phyloP scores from a whole-genome alignment of 805 yeast species.

The Dipodascus albidus region DNA sequence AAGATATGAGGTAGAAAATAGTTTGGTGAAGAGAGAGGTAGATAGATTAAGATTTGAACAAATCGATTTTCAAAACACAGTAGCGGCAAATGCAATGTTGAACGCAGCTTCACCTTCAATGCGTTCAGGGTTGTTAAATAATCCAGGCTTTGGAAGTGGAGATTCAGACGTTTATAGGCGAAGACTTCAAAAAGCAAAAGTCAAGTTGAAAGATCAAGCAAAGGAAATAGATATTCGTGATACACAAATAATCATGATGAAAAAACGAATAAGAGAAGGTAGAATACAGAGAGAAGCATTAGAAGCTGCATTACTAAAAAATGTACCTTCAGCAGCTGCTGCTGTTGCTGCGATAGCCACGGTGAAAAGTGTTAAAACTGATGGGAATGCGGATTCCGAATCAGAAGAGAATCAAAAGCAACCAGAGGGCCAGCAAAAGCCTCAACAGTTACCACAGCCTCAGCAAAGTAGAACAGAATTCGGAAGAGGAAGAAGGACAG shows the following conservation, averaged over 20 bases:
- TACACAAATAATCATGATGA: conserved; percentile 32
- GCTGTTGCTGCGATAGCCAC: conserved; percentile 5
- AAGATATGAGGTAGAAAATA: conserved; percentile 37
- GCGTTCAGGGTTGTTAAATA: background rate
- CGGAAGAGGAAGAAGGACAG: conserved; percentile 14
- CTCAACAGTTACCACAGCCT: conserved; percentile 5
- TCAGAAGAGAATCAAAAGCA: background rate
- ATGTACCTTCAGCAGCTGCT: background rate
- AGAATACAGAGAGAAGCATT: conserved; percentile 9
- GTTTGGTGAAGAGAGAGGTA: conserved; percentile 35
- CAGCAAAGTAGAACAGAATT: background rate
- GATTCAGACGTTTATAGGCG: conserved; percentile 27
- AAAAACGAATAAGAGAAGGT: conserved; percentile 22
- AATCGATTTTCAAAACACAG: conserved; percentile 9
- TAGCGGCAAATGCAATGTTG: conserved; percentile 5
- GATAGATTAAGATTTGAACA: conserved; percentile 32
- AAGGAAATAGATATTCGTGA: conserved; percentile 33
- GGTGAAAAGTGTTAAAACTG: background rate
- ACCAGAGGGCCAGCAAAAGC: conserved; percentile 9
- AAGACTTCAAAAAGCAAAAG: conserved; percentile 31
- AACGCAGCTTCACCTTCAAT: conserved; percentile 2
- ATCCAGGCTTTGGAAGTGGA: conserved; percentile 12
- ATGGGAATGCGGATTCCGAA: background rate
- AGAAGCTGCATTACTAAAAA: conserved; percentile 4
- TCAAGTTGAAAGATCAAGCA: conserved; percentile 34